Evolutionary conservation across 352 stramenopile species (phyloP).

Genomic region (Pythium coloratum): DNA sequence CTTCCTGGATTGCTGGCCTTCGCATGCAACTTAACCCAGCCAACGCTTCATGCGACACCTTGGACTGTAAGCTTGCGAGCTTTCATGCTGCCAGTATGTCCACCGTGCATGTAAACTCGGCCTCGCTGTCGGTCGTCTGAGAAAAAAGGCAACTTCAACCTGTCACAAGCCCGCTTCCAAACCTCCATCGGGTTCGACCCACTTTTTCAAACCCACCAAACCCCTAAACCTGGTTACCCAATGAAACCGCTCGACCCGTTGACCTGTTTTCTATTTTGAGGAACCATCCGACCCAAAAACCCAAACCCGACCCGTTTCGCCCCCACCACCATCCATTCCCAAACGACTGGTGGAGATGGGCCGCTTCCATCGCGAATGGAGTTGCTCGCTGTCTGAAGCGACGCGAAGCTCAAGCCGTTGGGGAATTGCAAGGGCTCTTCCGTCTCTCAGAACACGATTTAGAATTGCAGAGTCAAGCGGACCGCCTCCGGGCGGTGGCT

Average conservation of each 20-base stretch:
- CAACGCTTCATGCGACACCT: not conserved
- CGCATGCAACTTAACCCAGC: not conserved
- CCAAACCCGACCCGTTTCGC: slow-evolving; percentile 22
- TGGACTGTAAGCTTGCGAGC: not conserved
- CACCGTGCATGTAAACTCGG: no score
- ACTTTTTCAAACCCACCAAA: not conserved
- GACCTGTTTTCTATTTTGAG: not conserved
- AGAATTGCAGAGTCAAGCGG: slow-evolving; percentile 92
- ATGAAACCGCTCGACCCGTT: not conserved
- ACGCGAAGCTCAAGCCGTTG: not conserved
- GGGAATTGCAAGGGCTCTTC: slow-evolving; percentile 7
- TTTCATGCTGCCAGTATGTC: not conserved
- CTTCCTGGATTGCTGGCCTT: no score
- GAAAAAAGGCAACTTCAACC: not conserved
- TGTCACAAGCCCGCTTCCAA: not conserved
- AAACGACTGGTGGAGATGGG: slow-evolving; percentile 23
- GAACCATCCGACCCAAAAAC: not conserved
- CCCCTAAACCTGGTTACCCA: not conserved
- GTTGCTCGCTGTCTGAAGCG: not conserved
- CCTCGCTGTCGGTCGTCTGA: not conserved
- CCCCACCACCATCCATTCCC: slow-evolving; percentile 18
- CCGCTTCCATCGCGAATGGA: not conserved
- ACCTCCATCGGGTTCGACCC: not conserved
- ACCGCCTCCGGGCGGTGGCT: slow-evolving; percentile 47
- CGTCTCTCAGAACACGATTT: slow-evolving; percentile 85